These are phyloP conservation scores for Solanum sitiens DNA, from an alignment of 257 asterid genomes.

Conservation along the genomic window DNA sequence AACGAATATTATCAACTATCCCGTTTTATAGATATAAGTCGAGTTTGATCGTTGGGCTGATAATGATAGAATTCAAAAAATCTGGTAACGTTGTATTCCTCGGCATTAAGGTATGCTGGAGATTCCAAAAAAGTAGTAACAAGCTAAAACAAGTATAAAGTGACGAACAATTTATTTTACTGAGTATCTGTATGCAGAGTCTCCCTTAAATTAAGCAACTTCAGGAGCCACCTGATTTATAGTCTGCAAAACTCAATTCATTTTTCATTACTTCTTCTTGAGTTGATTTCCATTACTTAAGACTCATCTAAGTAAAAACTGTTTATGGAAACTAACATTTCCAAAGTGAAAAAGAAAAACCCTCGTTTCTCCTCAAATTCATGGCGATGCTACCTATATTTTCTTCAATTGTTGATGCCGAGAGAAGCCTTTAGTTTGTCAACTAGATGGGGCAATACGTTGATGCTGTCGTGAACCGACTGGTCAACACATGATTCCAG, in stretches of 20 bases:
- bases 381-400: neutral
- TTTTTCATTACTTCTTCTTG: neutral
- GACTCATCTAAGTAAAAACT: neutral
- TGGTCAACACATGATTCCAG: slow-evolving; percentile 74
- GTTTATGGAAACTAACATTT: neutral
- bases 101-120: neutral
- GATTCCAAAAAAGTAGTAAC: neutral
- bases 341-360: neutral
- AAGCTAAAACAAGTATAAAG: neutral
- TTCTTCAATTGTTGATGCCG: slow-evolving; percentile 21
- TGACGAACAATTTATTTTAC: no score
- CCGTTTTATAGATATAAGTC: no score
- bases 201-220: no score
- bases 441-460: slow-evolving; percentile 57
- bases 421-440: slow-evolving; percentile 50
- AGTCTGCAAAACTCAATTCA: neutral
- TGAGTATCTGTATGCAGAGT: no score
- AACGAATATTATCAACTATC: neutral
- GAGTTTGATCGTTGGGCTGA: neutral
- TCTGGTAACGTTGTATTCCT: neutral
- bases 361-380: neutral
- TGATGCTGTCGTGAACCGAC: slow-evolving; percentile 52
- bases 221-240: neutral
- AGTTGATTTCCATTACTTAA: neutral
- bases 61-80: neutral